These are phyloP conservation scores for Cicer cuneatum DNA, from an alignment of 306 rosid genomes.

Conservation along the genomic window DNA sequence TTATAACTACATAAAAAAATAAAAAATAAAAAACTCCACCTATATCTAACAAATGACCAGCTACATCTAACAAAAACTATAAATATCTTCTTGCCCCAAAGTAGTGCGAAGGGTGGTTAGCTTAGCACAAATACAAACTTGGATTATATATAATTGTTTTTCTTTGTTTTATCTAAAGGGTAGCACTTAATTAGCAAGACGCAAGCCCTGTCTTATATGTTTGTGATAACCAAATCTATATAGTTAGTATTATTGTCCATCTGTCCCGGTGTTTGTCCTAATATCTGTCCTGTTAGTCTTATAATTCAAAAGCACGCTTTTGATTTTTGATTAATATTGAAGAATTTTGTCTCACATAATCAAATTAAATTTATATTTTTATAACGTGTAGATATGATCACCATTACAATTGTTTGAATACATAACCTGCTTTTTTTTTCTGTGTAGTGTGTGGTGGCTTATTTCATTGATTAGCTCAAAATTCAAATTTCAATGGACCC, in stretches of 20 bases:
- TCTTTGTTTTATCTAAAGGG: too few relatives aligned
- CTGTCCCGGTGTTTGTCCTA: slow-evolving; percentile 54
- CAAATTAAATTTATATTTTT: slow-evolving; percentile 38
- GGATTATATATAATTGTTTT: not conserved
- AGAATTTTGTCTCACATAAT: slow-evolving; percentile 49
- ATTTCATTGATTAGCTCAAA: slow-evolving; percentile 33
- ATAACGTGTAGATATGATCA: slow-evolving; percentile 41
- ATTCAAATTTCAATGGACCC: slow-evolving; percentile 49
- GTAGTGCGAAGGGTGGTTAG: slow-evolving; percentile 28
- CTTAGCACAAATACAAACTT: slow-evolving; percentile 22
- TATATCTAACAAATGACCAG: too few relatives aligned
- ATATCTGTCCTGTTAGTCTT: slow-evolving; percentile 49
- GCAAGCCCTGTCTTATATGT: too few relatives aligned
- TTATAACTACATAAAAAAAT: too few relatives aligned
- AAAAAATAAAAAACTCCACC: too few relatives aligned
- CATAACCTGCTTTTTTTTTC: not conserved
- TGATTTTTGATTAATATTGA: slow-evolving; percentile 36
- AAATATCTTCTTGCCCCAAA: slow-evolving; percentile 6
- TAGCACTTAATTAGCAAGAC: too few relatives aligned
- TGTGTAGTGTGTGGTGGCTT: not conserved
- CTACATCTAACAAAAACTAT: not conserved
- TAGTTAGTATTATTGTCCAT: slow-evolving; percentile 34
- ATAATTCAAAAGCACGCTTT: slow-evolving; percentile 44
- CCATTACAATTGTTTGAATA: slow-evolving; percentile 40
- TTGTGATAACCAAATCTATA: too few relatives aligned